Evolutionary conservation across 225 moss, liverwort and hornwort genomes (phyloP).

Genomic region (Marchantia polymorpha): DNA sequence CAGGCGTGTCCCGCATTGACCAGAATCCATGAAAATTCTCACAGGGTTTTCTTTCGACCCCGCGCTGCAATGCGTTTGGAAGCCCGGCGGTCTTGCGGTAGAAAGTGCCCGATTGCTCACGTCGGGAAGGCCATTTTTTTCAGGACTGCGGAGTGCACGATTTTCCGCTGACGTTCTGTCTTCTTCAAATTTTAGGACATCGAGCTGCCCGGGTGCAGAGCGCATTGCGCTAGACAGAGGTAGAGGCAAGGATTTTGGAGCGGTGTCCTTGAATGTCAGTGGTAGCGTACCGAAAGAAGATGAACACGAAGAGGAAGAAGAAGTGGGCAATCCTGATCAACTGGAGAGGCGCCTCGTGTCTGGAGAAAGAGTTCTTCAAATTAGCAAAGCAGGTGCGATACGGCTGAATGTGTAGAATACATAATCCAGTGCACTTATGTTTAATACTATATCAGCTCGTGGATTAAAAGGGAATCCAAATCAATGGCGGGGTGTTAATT

Average conservation of each 20-base stretch:
- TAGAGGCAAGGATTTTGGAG: conserved; percentile 1
- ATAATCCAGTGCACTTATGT: too few relatives aligned
- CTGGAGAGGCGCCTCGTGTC: conserved; percentile 46
- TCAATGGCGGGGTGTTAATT: not conserved
- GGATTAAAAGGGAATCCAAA: not conserved
- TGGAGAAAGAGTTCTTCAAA: conserved; percentile 51
- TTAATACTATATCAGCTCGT: not conserved
- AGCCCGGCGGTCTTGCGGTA: not conserved
- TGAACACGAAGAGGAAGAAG: conserved; percentile 22
- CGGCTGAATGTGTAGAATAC: too few relatives aligned
- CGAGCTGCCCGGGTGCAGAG: not conserved
- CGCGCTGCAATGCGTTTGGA: conserved; percentile 7
- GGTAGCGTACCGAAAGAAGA: conserved; percentile 6
- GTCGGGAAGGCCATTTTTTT: not conserved
- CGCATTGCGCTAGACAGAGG: not conserved
- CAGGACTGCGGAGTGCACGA: not conserved
- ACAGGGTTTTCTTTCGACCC: conserved; percentile 4
- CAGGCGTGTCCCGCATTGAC: not conserved
- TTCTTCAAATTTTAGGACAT: not conserved
- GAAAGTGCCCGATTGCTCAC: conserved; percentile 17
- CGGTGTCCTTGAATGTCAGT: conserved; percentile 13
- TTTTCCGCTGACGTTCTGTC: not conserved
- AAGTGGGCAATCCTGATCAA: conserved; percentile 14
- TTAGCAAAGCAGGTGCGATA: conserved; percentile 48
- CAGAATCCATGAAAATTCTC: conserved; percentile 30